Percentiles rank a stretch among this genome's conserved stretches.
Evolutionary conservation across 169 alveolate species (phyloP).

Genomic region (Eimeria acervulina): DNA sequence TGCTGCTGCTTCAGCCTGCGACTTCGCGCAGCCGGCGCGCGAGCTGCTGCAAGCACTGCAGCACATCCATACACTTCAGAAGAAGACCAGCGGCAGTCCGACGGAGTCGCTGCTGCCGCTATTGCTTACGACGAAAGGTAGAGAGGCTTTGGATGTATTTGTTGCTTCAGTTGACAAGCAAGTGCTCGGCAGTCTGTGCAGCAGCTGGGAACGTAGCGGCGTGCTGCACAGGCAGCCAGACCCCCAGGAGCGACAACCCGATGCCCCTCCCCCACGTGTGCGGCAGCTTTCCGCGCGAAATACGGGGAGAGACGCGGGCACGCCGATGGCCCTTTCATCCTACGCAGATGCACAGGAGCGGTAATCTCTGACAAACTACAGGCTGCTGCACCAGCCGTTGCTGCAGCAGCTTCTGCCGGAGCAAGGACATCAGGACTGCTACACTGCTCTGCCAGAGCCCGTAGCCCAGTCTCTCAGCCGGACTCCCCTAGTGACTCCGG

Average conservation of each 20-base stretch:
- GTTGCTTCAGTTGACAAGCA: constrained; percentile 41
- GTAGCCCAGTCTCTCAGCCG: background rate
- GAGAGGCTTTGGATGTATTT: background rate
- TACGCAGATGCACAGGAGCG: constrained; percentile 73
- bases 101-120: constrained; percentile 42
- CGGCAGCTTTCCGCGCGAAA: constrained; percentile 14
- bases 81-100: background rate
- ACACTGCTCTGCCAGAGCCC: constrained; percentile 9
- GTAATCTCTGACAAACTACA: background rate
- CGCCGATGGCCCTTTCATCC: constrained; percentile 77
- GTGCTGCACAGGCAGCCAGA: constrained; percentile 16
- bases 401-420: background rate
- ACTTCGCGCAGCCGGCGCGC: constrained; percentile 71
- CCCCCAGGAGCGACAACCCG: constrained; percentile 24
- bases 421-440: background rate
- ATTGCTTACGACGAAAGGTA: background rate
- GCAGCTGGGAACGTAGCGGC: constrained; percentile 72
- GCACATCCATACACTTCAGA: background rate
- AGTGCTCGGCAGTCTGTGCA: constrained; percentile 5
- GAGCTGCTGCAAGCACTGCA: constrained; percentile 46
- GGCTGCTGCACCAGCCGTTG: background rate
- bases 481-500: background rate
- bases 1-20: constrained; percentile 63
- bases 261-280: constrained; percentile 31
- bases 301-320: constrained; percentile 70